Evolutionary conservation across 2,329 filamentous ascomycete species (phyloP), one percentile per base, ranked within the genome.

Genomic region (Aureobasidium sp.): DNA sequence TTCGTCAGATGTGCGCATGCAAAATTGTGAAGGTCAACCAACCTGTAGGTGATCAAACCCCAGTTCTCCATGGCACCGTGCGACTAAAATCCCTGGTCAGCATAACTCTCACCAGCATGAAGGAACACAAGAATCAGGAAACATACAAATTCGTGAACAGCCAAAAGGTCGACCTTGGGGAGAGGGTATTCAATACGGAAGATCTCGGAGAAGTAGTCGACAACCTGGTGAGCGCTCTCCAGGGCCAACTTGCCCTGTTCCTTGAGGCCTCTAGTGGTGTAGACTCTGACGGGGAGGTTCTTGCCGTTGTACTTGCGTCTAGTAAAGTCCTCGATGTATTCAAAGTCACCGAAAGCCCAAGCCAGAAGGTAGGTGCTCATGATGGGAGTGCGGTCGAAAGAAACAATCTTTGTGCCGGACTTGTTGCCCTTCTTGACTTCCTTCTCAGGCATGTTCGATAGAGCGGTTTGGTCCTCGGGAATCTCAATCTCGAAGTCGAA

Each of bases 391-490:
- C 83, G 86, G 70, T 94, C 89, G 67, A 97, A 97, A 3, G 85
- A 83, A 39, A 96, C 88, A 45, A 81, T 73, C 68, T 86, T 84
- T 66, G 84, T 75, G 11, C 80, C 83, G 11, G 79, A 74, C 68
- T 90, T 89, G 76, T 84, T 88, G 65, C 89, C 88, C 64, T 85
- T 81, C 63, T 81, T 83, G 63, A 81, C 84, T 57, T 82, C 81
- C 79, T 91, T 93, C 73, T 91, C 86, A 3, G 91, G 91, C 93
- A 97, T 97, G 78, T 97, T 97, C 78, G 90, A 95, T 49, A 97
- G 80, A 15, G 91, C 94, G 44, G 91, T 87, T 75, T 94, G 88
- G 67, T 93, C 90, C 50, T 88, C 86, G 16, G 94, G 93, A 50
- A 97, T 83, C 77, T 97, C 93, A 65, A 99, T 88, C 70, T 91